Evolutionary conservation across 441 rosid genomes (phyloP).

Genomic region (Aquilaria agallochum): DNA sequence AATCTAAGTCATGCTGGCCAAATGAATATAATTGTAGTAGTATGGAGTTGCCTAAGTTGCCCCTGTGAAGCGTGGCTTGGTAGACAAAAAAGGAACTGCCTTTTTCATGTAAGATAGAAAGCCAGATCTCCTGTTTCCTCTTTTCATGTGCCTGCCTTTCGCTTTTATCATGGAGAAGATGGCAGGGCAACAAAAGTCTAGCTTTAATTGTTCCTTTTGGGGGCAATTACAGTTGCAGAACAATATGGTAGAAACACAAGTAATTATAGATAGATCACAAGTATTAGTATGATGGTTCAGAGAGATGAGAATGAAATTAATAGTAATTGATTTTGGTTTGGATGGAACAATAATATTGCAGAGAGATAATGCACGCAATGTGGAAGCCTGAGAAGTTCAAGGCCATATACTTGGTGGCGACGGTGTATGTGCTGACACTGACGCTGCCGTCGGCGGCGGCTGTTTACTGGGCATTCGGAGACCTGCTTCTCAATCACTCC

Average conservation of each 20-base stretch:
- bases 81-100: constrained; percentile 28
- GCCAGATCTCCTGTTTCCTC: constrained; percentile 28
- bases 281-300: too few relatives aligned
- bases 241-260: too few relatives aligned
- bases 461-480: constrained; percentile 74
- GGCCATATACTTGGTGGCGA: constrained; percentile 55
- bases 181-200: constrained; percentile 12
- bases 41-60: constrained; percentile 18
- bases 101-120: constrained; percentile 22
- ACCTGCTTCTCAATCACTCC: constrained; percentile 63
- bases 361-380: constrained; percentile 79
- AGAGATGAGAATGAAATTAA: constrained; percentile 2
- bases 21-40: too few relatives aligned
- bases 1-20: too few relatives aligned
- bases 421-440: constrained; percentile 55
- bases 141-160: constrained; percentile 10
- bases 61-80: constrained; percentile 38
- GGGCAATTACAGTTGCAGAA: neutral
- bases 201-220: constrained; percentile 3
- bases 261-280: too few relatives aligned
- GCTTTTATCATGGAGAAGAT: constrained; percentile 24
- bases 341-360: constrained; percentile 14
- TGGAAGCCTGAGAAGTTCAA: constrained; percentile 80
- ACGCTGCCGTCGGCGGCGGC: constrained; percentile 69
- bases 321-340: neutral